These are phyloP conservation scores for Cajanus cajan DNA, from an alignment of 306 rosid genomes.

Conservation along the genomic window DNA sequence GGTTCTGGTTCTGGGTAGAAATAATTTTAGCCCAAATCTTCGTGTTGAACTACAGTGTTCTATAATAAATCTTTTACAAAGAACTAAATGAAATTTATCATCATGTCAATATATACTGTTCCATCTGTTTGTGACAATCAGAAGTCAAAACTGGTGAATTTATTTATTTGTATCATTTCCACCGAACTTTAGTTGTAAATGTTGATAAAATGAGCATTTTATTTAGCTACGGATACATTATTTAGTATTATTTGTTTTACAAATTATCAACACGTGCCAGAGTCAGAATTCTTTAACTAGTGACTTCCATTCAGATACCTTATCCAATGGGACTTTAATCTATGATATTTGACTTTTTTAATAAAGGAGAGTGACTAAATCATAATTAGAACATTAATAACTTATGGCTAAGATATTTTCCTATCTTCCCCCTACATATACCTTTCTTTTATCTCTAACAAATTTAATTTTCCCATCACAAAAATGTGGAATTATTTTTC, in stretches of 20 bases:
- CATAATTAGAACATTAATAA: background rate
- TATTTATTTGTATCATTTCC: background rate
- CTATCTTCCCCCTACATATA: background rate
- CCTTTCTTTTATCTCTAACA: background rate
- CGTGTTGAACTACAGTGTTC: background rate
- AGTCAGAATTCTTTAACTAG: background rate
- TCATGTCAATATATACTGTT: background rate
- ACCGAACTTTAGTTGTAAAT: conserved; percentile 10
- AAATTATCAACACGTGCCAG: background rate
- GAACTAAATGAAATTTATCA: conserved; percentile 2
- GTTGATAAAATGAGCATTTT: background rate
- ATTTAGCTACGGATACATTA: background rate
- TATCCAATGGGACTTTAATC: background rate
- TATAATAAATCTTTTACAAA: background rate
- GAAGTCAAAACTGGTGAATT: background rate
- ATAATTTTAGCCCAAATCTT: conserved; percentile 12
- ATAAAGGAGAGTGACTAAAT: background rate
- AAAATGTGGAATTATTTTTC: background rate
- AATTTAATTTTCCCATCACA: background rate
- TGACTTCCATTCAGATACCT: background rate
- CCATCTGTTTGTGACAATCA: conserved; percentile 7
- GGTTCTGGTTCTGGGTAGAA: background rate
- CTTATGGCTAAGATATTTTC: background rate
- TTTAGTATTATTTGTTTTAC: background rate
- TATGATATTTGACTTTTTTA: background rate